phyloP scores from a whole-genome alignment of 2,329 filamentous ascomycete genomes.

The Exophiala spinifera region DNA sequence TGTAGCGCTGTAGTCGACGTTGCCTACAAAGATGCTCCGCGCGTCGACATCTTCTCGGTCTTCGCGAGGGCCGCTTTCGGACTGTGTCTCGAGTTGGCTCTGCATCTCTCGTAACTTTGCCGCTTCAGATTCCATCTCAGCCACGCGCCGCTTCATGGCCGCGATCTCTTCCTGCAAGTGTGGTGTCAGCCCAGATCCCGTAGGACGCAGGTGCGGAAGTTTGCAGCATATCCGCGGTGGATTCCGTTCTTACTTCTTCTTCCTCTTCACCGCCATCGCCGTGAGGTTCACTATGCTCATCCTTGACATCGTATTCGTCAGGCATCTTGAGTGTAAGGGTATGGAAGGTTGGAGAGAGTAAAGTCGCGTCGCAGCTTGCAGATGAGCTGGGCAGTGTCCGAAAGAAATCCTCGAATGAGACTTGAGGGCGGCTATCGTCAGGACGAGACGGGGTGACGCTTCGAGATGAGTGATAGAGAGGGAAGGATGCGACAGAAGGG shows the following conservation, averaged over 20 bases:
- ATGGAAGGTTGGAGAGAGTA: background rate
- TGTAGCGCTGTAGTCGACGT: conserved; percentile 95
- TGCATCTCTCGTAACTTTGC: conserved; percentile 86
- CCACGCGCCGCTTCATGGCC: conserved; percentile 81
- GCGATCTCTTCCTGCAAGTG: conserved; percentile 67
- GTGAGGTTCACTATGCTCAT: conserved; percentile 38
- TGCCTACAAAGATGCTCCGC: conserved; percentile 95
- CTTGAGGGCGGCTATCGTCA: background rate
- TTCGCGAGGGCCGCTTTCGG: conserved; percentile 71
- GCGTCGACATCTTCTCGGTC: conserved; percentile 95
- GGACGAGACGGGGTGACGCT: too few species aligned
- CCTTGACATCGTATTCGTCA: conserved; percentile 8
- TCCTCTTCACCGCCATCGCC: conserved; percentile 46
- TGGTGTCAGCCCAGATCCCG: background rate
- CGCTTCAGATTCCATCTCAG: conserved; percentile 87
- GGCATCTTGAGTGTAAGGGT: background rate
- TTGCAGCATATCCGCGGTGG: background rate
- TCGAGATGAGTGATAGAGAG: background rate
- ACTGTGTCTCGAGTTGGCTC: conserved; percentile 77
- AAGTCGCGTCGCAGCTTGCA: background rate
- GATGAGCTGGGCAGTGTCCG: background rate
- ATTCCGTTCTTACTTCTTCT: conserved; percentile 41
- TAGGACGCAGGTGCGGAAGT: background rate
- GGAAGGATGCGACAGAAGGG: background rate
- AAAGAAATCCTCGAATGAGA: background rate